A percentile compares a stretch with the other conserved stretches of the same genome.
phyloP scores from a whole-genome alignment of 176 grass and related monocot species.

The Chrysopogon serrulatus region DNA sequence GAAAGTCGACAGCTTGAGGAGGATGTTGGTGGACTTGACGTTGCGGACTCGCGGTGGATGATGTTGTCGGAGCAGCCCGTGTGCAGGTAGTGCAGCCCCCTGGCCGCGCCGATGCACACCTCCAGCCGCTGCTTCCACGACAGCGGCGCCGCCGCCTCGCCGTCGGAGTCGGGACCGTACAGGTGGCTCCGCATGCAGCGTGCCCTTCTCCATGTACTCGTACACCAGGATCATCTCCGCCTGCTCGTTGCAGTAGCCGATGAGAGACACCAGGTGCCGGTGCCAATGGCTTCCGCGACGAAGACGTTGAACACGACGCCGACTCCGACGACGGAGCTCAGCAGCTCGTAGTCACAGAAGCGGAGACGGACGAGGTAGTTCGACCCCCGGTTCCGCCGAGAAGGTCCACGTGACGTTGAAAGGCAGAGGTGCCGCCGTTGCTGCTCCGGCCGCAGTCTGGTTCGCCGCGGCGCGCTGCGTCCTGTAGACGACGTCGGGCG shows the following conservation, averaged over 20 bases:
- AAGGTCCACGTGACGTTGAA: constrained; percentile 73
- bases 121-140: constrained; percentile 96
- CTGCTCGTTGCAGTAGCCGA: constrained; percentile 71
- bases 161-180: constrained; percentile 20
- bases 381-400: background rate
- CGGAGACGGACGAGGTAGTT: constrained; percentile 61
- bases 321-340: background rate
- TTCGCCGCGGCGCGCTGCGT: constrained; percentile 35
- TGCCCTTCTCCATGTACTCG: constrained; percentile 78
- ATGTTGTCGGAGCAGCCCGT: constrained; percentile 70
- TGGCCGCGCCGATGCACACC: constrained; percentile 93
- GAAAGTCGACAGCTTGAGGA: constrained; percentile 37
- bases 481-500: constrained; percentile 47
- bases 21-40: constrained; percentile 95
- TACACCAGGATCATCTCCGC: constrained; percentile 80
- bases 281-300: constrained; percentile 30
- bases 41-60: constrained; percentile 87
- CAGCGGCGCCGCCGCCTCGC: background rate
- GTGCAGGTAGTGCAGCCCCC: constrained; percentile 93
- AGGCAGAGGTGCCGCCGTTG: rapidly evolving
- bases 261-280: constrained; percentile 65
- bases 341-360: constrained; percentile 55
- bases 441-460: background rate
- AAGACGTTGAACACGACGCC: constrained; percentile 46
- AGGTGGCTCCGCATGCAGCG: constrained; percentile 65